These are phyloP conservation scores for Adansonia rubrostipa DNA, from an alignment of 441 rosid genomes.

Conservation along the genomic window DNA sequence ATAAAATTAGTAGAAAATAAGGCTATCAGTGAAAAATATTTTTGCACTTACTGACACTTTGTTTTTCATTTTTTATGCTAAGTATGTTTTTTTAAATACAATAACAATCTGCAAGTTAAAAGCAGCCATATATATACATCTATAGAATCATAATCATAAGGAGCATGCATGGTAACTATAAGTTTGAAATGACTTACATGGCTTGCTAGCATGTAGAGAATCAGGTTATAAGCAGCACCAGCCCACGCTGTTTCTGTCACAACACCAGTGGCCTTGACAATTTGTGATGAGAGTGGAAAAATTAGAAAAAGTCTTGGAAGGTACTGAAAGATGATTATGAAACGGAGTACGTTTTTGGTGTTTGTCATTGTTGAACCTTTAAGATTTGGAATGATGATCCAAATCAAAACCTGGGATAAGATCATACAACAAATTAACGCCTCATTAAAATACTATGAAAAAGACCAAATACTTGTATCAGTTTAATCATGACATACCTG, in stretches of 20 bases:
- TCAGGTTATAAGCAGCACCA: conserved; percentile 87
- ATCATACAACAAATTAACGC: neutral
- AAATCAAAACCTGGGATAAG: conserved; percentile 65
- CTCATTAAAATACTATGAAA: neutral
- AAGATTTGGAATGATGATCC: conserved; percentile 74
- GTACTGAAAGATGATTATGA: conserved; percentile 83
- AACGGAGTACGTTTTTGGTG: conserved; percentile 77
- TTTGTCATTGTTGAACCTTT: conserved; percentile 69
- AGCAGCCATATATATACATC: neutral
- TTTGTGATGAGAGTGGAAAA: conserved; percentile 73
- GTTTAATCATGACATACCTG: conserved; percentile 46
- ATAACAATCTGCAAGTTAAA: neutral
- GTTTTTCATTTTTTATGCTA: neutral
- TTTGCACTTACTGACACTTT: too few species aligned
- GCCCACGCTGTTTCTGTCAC: conserved; percentile 90
- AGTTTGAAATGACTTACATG: conserved; percentile 58
- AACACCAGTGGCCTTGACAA: conserved; percentile 75
- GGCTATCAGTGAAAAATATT: neutral
- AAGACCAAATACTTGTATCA: neutral
- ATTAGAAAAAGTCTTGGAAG: conserved; percentile 66
- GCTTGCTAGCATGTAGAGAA: conserved; percentile 89
- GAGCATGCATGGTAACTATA: neutral
- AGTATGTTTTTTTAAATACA: neutral
- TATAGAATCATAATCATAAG: neutral
- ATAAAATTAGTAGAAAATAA: too few species aligned